These are phyloP conservation scores for Blastocystis sp. DNA, from an alignment of 352 stramenopile species.

Conservation along the genomic window DNA sequence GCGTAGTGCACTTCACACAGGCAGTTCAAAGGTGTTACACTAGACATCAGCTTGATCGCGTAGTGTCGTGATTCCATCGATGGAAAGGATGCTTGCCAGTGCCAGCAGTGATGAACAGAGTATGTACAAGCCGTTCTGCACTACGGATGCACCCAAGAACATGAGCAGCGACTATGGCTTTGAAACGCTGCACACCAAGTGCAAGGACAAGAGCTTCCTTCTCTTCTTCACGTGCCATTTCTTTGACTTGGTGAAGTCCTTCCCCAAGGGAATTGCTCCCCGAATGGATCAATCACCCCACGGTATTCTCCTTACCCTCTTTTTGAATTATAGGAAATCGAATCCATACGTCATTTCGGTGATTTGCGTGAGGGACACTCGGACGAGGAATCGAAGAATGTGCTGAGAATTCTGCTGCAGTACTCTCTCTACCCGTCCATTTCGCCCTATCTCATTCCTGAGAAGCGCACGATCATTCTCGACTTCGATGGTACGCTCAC, in stretches of 20 bases:
- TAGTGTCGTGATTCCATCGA: neutral
- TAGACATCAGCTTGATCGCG: neutral
- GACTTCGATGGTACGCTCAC: conserved; percentile 61
- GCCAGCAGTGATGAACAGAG: neutral
- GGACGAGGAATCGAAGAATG: neutral
- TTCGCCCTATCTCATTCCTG: neutral
- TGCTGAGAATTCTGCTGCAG: neutral
- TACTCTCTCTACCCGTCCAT: neutral
- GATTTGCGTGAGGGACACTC: neutral
- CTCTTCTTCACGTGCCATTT: neutral
- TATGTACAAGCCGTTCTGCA: neutral
- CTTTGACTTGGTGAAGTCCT: neutral
- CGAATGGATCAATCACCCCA: neutral
- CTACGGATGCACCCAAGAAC: neutral
- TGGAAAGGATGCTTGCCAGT: neutral
- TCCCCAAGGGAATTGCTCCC: neutral
- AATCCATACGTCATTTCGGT: neutral
- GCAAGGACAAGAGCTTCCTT: neutral
- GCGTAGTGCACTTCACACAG: neutral
- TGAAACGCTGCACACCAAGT: neutral
- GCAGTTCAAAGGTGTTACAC: neutral
- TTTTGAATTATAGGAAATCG: neutral
- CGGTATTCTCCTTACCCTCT: neutral
- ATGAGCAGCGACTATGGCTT: neutral
- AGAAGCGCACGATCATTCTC: neutral